These are phyloP conservation scores for Camptophora hylomeconis DNA, from an alignment of 2,329 filamentous ascomycete genomes.

Conservation along the genomic window DNA sequence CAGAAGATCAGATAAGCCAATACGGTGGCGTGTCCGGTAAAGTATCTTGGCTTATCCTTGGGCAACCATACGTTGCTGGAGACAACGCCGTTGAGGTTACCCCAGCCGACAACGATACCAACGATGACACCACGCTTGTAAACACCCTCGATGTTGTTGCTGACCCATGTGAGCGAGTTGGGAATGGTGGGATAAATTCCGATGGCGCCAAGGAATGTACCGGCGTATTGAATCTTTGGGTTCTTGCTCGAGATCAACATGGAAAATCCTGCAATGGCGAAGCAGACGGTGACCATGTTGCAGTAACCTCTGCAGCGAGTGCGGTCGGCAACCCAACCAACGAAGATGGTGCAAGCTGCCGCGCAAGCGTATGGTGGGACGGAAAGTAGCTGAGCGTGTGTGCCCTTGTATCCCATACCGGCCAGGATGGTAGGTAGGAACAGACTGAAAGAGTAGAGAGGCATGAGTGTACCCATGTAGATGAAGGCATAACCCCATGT, in stretches of 20 bases:
- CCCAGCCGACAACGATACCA: slow-evolving; percentile 83
- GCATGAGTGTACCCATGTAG: slow-evolving; percentile 39
- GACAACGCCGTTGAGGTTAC: slow-evolving; percentile 73
- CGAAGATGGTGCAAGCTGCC: slow-evolving; percentile 38
- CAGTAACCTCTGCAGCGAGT: slow-evolving; percentile 45
- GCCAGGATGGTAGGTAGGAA: slow-evolving; percentile 48
- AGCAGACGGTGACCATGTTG: slow-evolving; percentile 57
- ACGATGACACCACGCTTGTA: slow-evolving; percentile 86
- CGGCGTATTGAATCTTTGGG: slow-evolving; percentile 63
- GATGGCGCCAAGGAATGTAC: slow-evolving; percentile 68
- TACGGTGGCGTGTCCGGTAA: slow-evolving; percentile 56
- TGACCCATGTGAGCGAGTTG: slow-evolving; percentile 77
- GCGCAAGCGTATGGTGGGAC: slow-evolving; percentile 52
- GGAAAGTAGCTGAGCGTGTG: slow-evolving; percentile 53
- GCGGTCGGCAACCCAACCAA: slow-evolving; percentile 49
- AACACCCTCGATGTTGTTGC: slow-evolving; percentile 76
- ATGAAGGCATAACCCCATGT: slow-evolving; percentile 33
- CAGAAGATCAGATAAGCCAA: slow-evolving; percentile 60
- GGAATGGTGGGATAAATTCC: slow-evolving; percentile 81
- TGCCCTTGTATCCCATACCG: slow-evolving; percentile 40
- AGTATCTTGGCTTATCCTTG: slow-evolving; percentile 48
- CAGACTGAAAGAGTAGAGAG: slow-evolving; percentile 46
- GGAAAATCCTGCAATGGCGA: slow-evolving; percentile 64
- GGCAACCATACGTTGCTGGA: slow-evolving; percentile 56
- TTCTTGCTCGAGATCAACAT: slow-evolving; percentile 55